Conservation (phyloP, 352 stramenopile species). For the Pythium guiyangense region DNA sequence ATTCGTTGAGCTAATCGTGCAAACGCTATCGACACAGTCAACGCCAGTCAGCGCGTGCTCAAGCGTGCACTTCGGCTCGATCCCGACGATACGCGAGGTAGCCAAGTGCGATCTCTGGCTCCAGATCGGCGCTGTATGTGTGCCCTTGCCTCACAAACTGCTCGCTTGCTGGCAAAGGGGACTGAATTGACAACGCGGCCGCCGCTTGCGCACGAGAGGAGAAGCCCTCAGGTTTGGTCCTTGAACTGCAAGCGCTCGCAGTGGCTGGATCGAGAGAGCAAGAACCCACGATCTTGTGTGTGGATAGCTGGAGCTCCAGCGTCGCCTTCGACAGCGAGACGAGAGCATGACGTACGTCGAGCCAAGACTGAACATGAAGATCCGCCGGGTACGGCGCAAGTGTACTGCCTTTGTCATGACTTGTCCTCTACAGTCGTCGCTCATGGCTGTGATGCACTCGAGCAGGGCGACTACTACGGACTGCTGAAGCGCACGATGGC, state of each 20-base stretch:
- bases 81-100: slow-evolving; percentile 13
- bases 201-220: slow-evolving; percentile 1
- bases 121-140: not conserved
- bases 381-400: slow-evolving; percentile 31
- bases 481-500: slow-evolving; percentile 29
- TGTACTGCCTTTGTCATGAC: not conserved
- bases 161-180: slow-evolving; percentile 7
- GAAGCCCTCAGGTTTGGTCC: slow-evolving; percentile 6
- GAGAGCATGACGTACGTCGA: slow-evolving; percentile 46
- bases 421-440: not conserved
- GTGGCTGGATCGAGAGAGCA: not conserved
- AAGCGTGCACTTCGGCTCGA: not conserved
- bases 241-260: not conserved
- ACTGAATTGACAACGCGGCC: slow-evolving; percentile 11
- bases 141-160: not conserved
- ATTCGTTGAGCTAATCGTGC: no score
- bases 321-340: slow-evolving; percentile 36
- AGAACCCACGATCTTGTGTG: no score
- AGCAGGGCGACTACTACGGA: slow-evolving; percentile 66
- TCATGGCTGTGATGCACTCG: not conserved
- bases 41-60: not conserved
- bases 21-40: not conserved
- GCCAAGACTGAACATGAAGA: slow-evolving; percentile 57
- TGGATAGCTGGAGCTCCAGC: slow-evolving; percentile 12
- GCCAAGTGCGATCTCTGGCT: not conserved